Base-by-base conservation (phyloP, 2,329 filamentous ascomycete species). In the Thielaviopsis musarum region DNA sequence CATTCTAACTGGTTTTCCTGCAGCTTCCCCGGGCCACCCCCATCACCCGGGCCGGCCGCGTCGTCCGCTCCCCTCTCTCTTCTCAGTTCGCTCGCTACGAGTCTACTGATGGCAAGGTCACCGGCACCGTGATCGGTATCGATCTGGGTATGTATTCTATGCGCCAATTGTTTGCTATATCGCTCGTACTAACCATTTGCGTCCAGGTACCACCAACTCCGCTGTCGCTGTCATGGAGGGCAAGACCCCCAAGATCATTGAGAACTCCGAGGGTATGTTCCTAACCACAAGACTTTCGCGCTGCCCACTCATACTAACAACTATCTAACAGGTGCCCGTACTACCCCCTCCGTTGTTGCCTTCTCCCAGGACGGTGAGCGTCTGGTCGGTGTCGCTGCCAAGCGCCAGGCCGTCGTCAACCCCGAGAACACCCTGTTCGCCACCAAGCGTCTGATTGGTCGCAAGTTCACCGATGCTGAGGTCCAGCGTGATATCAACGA, bases 181-280 rank as follows among this genome's bases (percentile, higher is more conserved):
- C 4, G 17, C 10, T 48, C 17, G 13, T 21, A 24, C 60, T 61
- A 53, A 59, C 28, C 10, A 6, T 41, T 56, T 54, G 38, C 12
- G 26, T 54, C 55, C 61, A 85, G 82, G 83, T 71, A 97, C 91
- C 71, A 97, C 91, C 68, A 97, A 97, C 83, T 96, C 91, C 63
- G 91, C 91, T 60, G 91, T 97, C 63, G 91, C 91, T 69, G 79
- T 97, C 65, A 95, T 97, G 91, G 91, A 97, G 80, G 93, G 91
- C 75, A 95, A 95, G 80, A 75, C 81, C 60, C 89, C 91, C 67
- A 89, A 85, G 75, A 97, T 97, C 72, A 97, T 97, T 72, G 91
- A 96, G 77, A 97, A 97, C 82, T 79, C 91, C 28, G 91, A 97
- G 80, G 91, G 89, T 90, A 76, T 69, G 76, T 61, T 21, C 6